A percentile compares a stretch with the other conserved stretches of the same genome.
Evolutionary conservation across 495 filamentous ascomycete genomes (phyloP).

Genomic region (Usnea hakonensis): DNA sequence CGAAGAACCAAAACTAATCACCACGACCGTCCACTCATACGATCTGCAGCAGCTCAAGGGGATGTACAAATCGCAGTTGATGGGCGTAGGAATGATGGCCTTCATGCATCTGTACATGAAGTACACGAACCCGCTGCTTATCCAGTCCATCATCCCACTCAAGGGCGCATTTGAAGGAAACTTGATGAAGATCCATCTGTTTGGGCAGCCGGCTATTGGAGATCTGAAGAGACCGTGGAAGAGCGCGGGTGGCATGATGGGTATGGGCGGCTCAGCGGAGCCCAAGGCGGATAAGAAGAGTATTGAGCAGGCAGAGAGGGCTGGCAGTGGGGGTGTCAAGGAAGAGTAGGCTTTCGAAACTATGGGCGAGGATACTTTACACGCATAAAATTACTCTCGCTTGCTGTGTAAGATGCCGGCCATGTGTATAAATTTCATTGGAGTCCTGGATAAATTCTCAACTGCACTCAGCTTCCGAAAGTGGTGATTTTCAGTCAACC

Average conservation of each 20-base stretch:
- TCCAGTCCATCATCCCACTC: slow-evolving; percentile 96
- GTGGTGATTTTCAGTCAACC: neutral
- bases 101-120: slow-evolving; percentile 99
- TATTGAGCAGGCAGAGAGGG: slow-evolving; percentile 78
- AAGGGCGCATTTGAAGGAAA: slow-evolving; percentile 93
- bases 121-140: slow-evolving; percentile 97
- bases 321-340: slow-evolving; percentile 79
- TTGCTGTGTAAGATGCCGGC: neutral
- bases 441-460: neutral
- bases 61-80: slow-evolving; percentile 77
- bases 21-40: slow-evolving; percentile 91
- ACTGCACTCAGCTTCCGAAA: neutral
- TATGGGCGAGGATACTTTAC: neutral
- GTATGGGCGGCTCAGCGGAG: slow-evolving; percentile 55
- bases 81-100: slow-evolving; percentile 95
- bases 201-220: slow-evolving; percentile 81
- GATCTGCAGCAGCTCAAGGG: slow-evolving; percentile 76
- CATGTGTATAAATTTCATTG: slow-evolving; percentile 1
- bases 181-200: slow-evolving; percentile 87
- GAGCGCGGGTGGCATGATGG: slow-evolving; percentile 71
- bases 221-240: slow-evolving; percentile 97
- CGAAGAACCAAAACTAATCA: slow-evolving; percentile 90
- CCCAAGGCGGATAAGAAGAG: slow-evolving; percentile 95
- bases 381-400: neutral
- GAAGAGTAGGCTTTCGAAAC: slow-evolving; percentile 57